Base-by-base conservation (phyloP, 2,329 filamentous ascomycete species). In the Podosphaera fusca region DNA sequence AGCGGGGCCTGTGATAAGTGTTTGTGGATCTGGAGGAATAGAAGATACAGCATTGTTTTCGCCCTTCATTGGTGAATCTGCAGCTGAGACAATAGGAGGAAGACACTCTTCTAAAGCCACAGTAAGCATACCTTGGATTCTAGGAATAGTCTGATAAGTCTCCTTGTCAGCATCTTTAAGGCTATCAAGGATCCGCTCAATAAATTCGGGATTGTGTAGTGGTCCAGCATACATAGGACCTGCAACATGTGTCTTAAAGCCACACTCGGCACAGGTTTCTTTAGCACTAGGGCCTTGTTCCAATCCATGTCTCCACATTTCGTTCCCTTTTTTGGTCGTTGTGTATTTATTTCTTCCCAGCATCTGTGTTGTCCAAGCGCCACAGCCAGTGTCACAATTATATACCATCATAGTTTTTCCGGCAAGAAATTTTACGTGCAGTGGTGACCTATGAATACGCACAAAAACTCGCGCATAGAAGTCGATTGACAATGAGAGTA, bases 161-260 rank as follows among this genome's bases (percentile, higher is more conserved):
- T 80, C 74, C 33, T 75, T 74, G 53, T 88, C 79, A 0, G 80
- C 78, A 3, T 74, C 70, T 0, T 86, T 81, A 7, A 95, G 74
- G 58, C 83, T 77, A 49, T 81, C 77, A 14, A 98, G 74, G 31
- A 98, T 81, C 57, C 78, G 79, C 65, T 85, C 78, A 60, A 98
- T 80, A 66, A 95, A 98, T 1, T 81, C 78, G 5, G 80, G 76
- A 50, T 88, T 88, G 69, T 98, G 92, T 7, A 98, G 73, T 29
- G 84, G 85, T 0, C 92, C 92, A 38, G 80, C 89, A 72, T 89
- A 98, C 90, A 98, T 96, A 0, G 92, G 92, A 1, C 92, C 92
- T 3, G 81, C 84, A 12, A 96, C 69, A 69, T 96, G 92, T 70
- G 84, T 94, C 67, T 84, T 90, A 66, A 78, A 81, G 7, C 84